Percentiles rank a stretch among this genome's conserved stretches.
Conservation (phyloP, 257 asterid species). For the Petunia axillaris region DNA sequence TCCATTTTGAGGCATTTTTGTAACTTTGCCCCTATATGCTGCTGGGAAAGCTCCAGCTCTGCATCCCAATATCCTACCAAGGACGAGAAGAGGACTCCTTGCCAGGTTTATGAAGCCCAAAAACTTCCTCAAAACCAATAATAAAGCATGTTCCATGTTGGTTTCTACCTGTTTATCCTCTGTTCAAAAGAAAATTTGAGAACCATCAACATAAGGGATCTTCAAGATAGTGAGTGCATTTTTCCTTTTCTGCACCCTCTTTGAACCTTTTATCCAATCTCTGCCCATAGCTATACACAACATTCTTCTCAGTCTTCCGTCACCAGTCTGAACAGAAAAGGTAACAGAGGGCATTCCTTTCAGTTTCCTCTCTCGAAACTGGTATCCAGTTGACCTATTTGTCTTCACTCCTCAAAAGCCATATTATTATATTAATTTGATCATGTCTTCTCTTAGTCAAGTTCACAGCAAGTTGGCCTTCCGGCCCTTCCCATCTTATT, state of each 20-base stretch:
- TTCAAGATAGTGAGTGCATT: not conserved
- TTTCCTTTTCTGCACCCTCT: not conserved
- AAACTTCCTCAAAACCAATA: slow-evolving; percentile 6
- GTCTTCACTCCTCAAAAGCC: not conserved
- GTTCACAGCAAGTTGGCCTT: too few relatives aligned
- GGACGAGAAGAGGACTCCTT: slow-evolving; percentile 1
- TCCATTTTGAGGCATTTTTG: not conserved
- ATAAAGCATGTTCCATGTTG: not conserved
- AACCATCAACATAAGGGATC: not conserved
- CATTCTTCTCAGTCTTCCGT: not conserved
- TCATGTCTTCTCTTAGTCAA: too few relatives aligned
- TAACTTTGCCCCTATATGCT: not conserved
- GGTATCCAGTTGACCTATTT: not conserved
- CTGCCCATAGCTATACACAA: not conserved
- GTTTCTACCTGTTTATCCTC: not conserved
- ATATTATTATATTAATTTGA: not conserved
- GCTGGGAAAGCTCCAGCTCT: not conserved
- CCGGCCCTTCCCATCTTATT: too few relatives aligned
- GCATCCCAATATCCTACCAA: not conserved
- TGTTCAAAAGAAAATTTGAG: not conserved
- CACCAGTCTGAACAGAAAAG: not conserved
- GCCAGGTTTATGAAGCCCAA: not conserved
- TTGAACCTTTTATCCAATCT: not conserved
- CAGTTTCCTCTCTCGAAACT: not conserved
- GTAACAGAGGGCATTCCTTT: not conserved